phyloP scores from a whole-genome alignment of 192 early-diverging fungal genomes.

The Pecoramyces ruminantium region DNA sequence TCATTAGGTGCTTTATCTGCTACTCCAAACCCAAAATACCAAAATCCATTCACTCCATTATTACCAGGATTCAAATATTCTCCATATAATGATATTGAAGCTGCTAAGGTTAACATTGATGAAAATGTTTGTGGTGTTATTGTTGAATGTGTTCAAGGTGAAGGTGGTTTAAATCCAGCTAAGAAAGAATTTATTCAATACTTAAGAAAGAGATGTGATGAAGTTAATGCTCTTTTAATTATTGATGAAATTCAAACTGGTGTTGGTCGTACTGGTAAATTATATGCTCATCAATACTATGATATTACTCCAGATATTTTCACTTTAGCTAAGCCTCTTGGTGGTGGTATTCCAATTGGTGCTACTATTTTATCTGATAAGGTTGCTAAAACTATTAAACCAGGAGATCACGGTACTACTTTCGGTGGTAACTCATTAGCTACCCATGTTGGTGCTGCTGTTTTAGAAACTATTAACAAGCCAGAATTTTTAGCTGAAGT shows the following conservation, averaged over 20 bases:
- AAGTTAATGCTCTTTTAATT: slow-evolving; percentile 76
- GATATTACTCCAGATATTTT: slow-evolving; percentile 73
- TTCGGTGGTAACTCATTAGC: slow-evolving; percentile 93
- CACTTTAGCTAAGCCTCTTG: slow-evolving; percentile 92
- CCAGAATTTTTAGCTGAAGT: slow-evolving; percentile 62
- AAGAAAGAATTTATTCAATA: slow-evolving; percentile 57
- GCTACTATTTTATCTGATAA: slow-evolving; percentile 58
- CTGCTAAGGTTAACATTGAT: slow-evolving; percentile 38
- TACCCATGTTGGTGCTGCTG: slow-evolving; percentile 62
- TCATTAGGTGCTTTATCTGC: slow-evolving; percentile 87
- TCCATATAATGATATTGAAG: slow-evolving; percentile 55
- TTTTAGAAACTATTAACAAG: slow-evolving; percentile 47
- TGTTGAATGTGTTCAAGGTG: slow-evolving; percentile 92
- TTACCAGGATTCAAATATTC: slow-evolving; percentile 63
- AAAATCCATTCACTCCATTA: slow-evolving; percentile 81
- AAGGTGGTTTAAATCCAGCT: slow-evolving; percentile 73
- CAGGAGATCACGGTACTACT: slow-evolving; percentile 93
- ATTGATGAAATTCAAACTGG: slow-evolving; percentile 76
- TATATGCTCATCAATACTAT: slow-evolving; percentile 70
- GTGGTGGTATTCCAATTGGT: slow-evolving; percentile 91
- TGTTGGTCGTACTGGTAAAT: slow-evolving; percentile 39
- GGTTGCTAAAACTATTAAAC: slow-evolving; percentile 65
- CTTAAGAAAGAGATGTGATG: slow-evolving; percentile 61
- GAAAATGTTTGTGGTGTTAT: slow-evolving; percentile 81
- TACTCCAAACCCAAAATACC: slow-evolving; percentile 84